phyloP scores from a whole-genome alignment of 2,329 filamentous ascomycete genomes.

The Colletotrichum gigasporum region DNA sequence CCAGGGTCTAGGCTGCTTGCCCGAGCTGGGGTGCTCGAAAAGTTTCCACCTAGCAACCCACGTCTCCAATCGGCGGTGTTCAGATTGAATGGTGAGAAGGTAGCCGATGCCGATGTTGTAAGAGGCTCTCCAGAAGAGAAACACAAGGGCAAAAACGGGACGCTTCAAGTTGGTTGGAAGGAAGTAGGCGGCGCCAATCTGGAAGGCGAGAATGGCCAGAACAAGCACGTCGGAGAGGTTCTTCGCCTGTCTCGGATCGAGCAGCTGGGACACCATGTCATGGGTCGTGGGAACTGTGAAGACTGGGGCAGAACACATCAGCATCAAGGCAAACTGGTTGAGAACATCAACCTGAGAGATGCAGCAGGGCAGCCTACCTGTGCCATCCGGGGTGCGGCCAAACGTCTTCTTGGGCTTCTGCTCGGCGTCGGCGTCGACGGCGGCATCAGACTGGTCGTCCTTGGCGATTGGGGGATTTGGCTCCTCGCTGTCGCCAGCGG shows the following conservation, averaged over 20 bases:
- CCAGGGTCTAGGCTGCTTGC: conserved; percentile 82
- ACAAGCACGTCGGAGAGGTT: conserved; percentile 89
- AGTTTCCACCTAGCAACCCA: conserved; percentile 89
- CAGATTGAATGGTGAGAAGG: conserved; percentile 88
- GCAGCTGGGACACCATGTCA: conserved; percentile 98
- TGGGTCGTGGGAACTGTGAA: conserved; percentile 96
- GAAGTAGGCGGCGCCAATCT: conserved; percentile 77
- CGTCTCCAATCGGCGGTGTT: conserved; percentile 83
- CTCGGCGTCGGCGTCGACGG: background rate
- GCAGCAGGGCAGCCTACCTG: conserved; percentile 67
- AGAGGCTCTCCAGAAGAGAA: conserved; percentile 89
- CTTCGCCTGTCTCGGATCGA: conserved; percentile 94
- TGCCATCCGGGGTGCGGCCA: conserved; percentile 90
- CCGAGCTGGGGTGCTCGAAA: conserved; percentile 85
- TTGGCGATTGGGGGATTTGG: background rate
- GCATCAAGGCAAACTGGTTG: background rate
- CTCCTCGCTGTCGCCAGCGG: conserved; percentile 11
- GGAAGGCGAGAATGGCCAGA: conserved; percentile 77
- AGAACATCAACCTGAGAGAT: background rate
- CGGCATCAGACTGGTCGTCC: conserved; percentile 7
- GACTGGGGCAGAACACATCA: conserved; percentile 62
- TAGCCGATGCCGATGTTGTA: conserved; percentile 97
- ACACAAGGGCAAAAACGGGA: conserved; percentile 82
- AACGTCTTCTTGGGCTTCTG: conserved; percentile 76
- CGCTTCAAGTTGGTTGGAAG: conserved; percentile 76